phyloP scores from a whole-genome alignment of 352 stramenopile species.

The Phytophthora fragariaefolia region DNA sequence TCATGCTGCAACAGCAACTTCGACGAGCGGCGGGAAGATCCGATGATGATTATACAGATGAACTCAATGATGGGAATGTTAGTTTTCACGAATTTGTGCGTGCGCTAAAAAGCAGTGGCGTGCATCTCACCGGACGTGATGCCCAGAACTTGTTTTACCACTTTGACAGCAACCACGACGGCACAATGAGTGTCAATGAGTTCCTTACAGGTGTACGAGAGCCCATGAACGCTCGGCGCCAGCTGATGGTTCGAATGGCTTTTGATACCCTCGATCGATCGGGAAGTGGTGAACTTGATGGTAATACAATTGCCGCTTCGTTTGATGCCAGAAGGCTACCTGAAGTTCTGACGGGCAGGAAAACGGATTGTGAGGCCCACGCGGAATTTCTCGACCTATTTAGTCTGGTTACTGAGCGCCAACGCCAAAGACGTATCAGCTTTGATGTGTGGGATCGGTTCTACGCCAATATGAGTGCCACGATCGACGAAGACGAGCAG shows the following conservation, averaged over 20 bases:
- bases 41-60: conserved; percentile 45
- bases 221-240: conserved; percentile 79
- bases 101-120: conserved; percentile 63
- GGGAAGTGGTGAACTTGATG: conserved; percentile 74
- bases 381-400: conserved; percentile 88
- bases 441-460: conserved; percentile 83
- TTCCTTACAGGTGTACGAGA: conserved; percentile 87
- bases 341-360: conserved; percentile 78
- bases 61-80: conserved; percentile 73
- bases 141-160: conserved; percentile 76
- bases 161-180: conserved; percentile 89
- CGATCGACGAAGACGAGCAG: conserved; percentile 93
- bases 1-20: conserved; percentile 80
- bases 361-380: conserved; percentile 82
- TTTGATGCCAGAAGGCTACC: conserved; percentile 89
- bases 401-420: conserved; percentile 47
- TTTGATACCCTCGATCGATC: conserved; percentile 90
- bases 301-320: conserved; percentile 67
- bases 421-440: conserved; percentile 63
- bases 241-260: conserved; percentile 84
- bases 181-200: conserved; percentile 83
- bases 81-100: conserved; percentile 80
- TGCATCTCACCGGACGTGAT: conserved; percentile 59
- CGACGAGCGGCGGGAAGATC: conserved; percentile 47
- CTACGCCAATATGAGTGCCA: conserved; percentile 90